Base-by-base conservation (phyloP, 148 eudicot species). In the Mesembryanthemum crystallinum region DNA sequence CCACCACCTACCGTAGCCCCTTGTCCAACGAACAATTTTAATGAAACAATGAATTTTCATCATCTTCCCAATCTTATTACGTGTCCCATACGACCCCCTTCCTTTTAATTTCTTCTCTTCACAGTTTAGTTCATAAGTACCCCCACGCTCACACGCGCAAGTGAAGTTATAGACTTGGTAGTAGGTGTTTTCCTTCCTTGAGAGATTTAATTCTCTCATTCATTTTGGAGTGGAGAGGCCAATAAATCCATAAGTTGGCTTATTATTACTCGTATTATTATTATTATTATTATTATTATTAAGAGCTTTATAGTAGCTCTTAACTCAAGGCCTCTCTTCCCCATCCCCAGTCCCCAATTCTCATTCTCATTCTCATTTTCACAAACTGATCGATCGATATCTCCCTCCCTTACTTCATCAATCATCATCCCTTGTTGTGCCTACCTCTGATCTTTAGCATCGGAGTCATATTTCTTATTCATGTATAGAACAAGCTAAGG, bases 1-100 rank as follows among this genome's bases (percentile, higher is more conserved):
- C 97, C 74, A 91, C 97, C 89, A 89, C 87, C 91, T 77, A 88
- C 85, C 86, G 72, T 51, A 73, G 82, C 43, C 69, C 49, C 72
- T 74, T 70, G 83, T 72, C 82, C 85, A 88, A 72, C 84, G 65
- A 85, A 78, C 76, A 72, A 51, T 80, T 81, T 86, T 77, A 86
- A 86, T 88, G 91, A 73, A 64, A 76, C 83, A 77, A 81, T 81
- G 63, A 74, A 74, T 74, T 33, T 60, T 29, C 28, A 5, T 27
- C 43, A 10, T 32, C 35, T 66, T 25, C 42, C 51, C 72, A 73
- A 60, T 76, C 78, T 73, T 52, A 47, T 72, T 79, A 83, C 87
- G 82, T 85, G 83, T 88, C 82, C 81, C 77, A 49, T 55, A 75
- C 71, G 76, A 67, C 82, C 79, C 49, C 55, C 27, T 69, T 75